Evolutionary conservation across 441 rosid genomes (phyloP).

Genomic region (Pelargonium citronellum): DNA sequence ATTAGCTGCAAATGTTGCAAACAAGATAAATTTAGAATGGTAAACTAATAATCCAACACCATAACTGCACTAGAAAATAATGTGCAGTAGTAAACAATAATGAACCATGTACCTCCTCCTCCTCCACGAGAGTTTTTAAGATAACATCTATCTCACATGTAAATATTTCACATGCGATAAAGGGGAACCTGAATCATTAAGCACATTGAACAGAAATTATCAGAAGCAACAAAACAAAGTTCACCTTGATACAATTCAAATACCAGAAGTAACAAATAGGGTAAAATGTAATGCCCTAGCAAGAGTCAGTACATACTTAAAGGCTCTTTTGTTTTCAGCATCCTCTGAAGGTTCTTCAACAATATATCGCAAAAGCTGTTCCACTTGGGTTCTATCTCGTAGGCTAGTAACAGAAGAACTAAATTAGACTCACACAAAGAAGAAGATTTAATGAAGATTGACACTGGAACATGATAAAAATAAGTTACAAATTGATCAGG

Average conservation of each 20-base stretch:
- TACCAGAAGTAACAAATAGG: too few relatives aligned
- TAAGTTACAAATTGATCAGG: constrained; percentile 26
- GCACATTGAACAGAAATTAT: constrained; percentile 8
- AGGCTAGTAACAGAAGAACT: neutral
- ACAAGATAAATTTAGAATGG: constrained; percentile 8
- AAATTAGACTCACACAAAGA: neutral
- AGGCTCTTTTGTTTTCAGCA: constrained; percentile 71
- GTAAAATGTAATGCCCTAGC: neutral
- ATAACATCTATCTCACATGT: constrained; percentile 96
- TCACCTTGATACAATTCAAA: too few relatives aligned
- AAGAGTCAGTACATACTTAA: constrained; percentile 56
- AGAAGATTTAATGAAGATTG: too few relatives aligned
- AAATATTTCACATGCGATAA: constrained; percentile 89
- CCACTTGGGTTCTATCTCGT: constrained; percentile 69
- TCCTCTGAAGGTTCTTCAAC: constrained; percentile 78
- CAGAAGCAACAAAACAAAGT: too few relatives aligned
- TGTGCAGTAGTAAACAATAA: constrained; percentile 6
- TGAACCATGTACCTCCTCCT: constrained; percentile 58
- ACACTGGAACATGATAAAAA: too few relatives aligned
- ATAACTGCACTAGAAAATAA: neutral
- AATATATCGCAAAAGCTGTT: constrained; percentile 42
- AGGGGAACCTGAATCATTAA: constrained; percentile 66
- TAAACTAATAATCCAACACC: neutral
- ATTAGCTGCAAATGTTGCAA: constrained; percentile 51
- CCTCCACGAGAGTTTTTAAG: constrained; percentile 82